These are phyloP conservation scores for Solanum hybrid DNA, from an alignment of 305 asterid genomes.

Conservation along the genomic window DNA sequence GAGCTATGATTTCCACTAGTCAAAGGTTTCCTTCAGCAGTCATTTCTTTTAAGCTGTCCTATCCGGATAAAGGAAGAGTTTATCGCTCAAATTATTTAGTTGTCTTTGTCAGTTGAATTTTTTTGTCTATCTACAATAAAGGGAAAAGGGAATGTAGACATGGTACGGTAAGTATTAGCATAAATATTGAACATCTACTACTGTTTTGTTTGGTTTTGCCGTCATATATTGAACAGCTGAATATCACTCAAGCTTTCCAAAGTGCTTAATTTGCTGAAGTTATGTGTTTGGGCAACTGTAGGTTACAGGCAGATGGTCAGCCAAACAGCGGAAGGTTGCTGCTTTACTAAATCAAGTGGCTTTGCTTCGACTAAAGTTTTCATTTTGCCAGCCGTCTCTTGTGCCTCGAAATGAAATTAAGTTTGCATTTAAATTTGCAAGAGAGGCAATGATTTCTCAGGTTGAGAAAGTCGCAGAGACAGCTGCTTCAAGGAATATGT, in stretches of 20 bases:
- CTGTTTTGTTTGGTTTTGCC: neutral
- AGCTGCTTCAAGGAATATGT: slow-evolving; percentile 16
- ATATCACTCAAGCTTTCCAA: neutral
- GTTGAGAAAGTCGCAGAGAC: slow-evolving; percentile 25
- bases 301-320: slow-evolving; percentile 50
- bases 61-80: neutral
- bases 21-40: neutral
- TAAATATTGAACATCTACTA: neutral
- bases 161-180: neutral
- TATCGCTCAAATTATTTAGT: neutral
- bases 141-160: neutral
- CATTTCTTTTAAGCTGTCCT: neutral
- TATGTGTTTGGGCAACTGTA: slow-evolving; percentile 18
- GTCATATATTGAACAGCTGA: neutral
- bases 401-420: slow-evolving; percentile 46
- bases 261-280: neutral
- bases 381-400: slow-evolving; percentile 34
- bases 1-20: neutral
- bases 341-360: slow-evolving; percentile 32
- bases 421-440: slow-evolving; percentile 59
- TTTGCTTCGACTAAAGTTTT: slow-evolving; percentile 32
- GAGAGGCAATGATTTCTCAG: slow-evolving; percentile 63
- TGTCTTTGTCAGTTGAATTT: neutral
- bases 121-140: neutral
- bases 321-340: slow-evolving; percentile 34